A percentile compares a stretch with the other conserved stretches of the same genome.
Evolutionary conservation across 805 yeast genomes (phyloP).

Genomic region (Vanderwaltozyma yarrowii): DNA sequence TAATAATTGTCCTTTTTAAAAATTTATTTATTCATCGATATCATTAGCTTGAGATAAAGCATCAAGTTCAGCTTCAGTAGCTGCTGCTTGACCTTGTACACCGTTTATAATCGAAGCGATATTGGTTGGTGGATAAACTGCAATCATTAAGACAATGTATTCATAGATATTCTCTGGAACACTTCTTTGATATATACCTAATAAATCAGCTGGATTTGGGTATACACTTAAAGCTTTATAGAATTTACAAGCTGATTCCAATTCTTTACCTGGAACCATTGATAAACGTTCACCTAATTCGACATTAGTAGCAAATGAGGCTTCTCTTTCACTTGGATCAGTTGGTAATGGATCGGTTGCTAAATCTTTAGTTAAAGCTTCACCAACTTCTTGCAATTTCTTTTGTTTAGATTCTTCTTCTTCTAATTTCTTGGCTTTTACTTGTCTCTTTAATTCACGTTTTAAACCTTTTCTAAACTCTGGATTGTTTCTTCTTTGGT

Average conservation of each 20-base stretch:
- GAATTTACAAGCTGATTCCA: conserved; percentile 81
- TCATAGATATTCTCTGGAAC: conserved; percentile 78
- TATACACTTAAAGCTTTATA: conserved; percentile 89
- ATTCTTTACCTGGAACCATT: conserved; percentile 51
- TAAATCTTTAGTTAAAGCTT: conserved; percentile 54
- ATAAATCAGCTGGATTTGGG: conserved; percentile 89
- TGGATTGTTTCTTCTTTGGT: conserved; percentile 71
- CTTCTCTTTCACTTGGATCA: conserved; percentile 59
- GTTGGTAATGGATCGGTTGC: conserved; percentile 66
- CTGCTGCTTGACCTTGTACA: conserved; percentile 2
- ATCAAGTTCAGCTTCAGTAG: conserved; percentile 9
- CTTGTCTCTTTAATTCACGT: conserved; percentile 36
- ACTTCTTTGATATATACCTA: conserved; percentile 82
- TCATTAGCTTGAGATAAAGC: conserved; percentile 20
- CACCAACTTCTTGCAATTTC: conserved; percentile 50
- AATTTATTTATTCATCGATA: conserved; percentile 17
- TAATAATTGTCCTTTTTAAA: too few species aligned
- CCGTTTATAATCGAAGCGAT: conserved; percentile 54
- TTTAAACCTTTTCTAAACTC: conserved; percentile 66
- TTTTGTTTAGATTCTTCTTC: conserved; percentile 44
- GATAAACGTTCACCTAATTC: conserved; percentile 78
- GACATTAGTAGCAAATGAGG: conserved; percentile 72
- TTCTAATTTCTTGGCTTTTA: conserved; percentile 34
- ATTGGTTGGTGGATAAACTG: conserved; percentile 78
- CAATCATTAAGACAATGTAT: conserved; percentile 77